phyloP scores from a whole-genome alignment of 495 filamentous ascomycete species.

The Aspergillus affinis region DNA sequence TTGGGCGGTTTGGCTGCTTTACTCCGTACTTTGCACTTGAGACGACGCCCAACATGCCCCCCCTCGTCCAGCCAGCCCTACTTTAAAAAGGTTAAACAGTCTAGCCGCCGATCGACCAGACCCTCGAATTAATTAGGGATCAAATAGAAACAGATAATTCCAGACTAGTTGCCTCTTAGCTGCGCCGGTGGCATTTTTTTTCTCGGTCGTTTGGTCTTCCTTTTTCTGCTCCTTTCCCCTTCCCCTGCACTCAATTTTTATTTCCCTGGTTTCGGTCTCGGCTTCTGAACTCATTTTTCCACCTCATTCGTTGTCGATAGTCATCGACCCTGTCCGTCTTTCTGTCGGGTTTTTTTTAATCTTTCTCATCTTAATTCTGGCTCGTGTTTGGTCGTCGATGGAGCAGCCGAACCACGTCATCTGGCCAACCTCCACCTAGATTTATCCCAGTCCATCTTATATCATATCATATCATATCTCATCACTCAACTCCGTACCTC shows the following conservation, averaged over 20 bases:
- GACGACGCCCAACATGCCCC: no score
- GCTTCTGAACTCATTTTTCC: neutral
- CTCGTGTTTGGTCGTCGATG: neutral
- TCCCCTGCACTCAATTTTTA: conserved; percentile 11
- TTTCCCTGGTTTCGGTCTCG: neutral
- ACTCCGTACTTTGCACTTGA: no score
- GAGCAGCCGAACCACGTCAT: neutral
- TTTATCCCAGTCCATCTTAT: conserved; percentile 4
- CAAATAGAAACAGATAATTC: neutral
- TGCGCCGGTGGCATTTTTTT: conserved; percentile 1
- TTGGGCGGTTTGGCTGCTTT: no score
- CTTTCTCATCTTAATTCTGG: neutral
- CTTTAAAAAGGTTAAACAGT: neutral
- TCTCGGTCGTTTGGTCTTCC: conserved; percentile 6
- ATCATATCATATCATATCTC: neutral
- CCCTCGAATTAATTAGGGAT: neutral
- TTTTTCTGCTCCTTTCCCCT: conserved; percentile 7
- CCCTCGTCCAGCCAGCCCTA: neutral
- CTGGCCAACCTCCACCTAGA: neutral
- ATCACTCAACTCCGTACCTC: neutral
- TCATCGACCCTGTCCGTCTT: neutral
- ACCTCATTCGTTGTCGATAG: no score
- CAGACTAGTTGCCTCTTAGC: neutral
- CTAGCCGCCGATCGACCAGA: neutral
- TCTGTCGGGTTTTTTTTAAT: neutral